A percentile compares a stretch with the other conserved stretches of the same genome.
Conservation (phyloP, 805 yeast genomes). For the Ogataea ganodermae region DNA sequence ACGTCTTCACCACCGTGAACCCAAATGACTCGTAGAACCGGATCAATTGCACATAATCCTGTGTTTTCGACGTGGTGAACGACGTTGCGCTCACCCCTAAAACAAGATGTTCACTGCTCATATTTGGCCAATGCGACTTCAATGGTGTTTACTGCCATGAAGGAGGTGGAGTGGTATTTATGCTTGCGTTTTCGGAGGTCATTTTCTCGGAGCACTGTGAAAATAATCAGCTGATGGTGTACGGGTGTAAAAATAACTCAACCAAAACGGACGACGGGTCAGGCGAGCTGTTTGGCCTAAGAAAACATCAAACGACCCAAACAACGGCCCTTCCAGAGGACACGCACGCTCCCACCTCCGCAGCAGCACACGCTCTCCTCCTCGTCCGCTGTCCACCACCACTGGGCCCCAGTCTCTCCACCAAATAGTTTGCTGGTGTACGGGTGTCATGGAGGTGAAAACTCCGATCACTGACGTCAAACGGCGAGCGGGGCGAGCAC, state of each 20-base stretch:
- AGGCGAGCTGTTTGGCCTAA: neutral
- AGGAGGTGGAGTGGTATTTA: neutral
- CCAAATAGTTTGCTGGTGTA: neutral
- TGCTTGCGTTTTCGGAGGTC: neutral
- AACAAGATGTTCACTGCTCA: slow-evolving; percentile 9
- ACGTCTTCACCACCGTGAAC: slow-evolving; percentile 59
- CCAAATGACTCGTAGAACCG: slow-evolving; percentile 64
- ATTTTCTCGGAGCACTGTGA: neutral
- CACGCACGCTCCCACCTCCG: no score
- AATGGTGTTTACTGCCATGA: neutral
- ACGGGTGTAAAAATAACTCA: neutral
- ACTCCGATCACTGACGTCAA: no score
- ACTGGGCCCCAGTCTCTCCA: neutral
- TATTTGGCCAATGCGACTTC: neutral
- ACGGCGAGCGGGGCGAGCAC: no score
- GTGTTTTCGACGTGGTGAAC: slow-evolving; percentile 54
- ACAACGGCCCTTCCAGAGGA: no score
- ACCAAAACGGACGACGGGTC: neutral
- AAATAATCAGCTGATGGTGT: slow-evolving; percentile 4
- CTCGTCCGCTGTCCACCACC: no score
- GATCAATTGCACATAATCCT: slow-evolving; percentile 47
- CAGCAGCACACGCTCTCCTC: no score
- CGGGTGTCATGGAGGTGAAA: slow-evolving; percentile 2
- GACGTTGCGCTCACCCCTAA: slow-evolving; percentile 55
- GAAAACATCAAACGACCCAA: no score